phyloP scores from a whole-genome alignment of 305 asterid species.

The Rubia occidens region DNA sequence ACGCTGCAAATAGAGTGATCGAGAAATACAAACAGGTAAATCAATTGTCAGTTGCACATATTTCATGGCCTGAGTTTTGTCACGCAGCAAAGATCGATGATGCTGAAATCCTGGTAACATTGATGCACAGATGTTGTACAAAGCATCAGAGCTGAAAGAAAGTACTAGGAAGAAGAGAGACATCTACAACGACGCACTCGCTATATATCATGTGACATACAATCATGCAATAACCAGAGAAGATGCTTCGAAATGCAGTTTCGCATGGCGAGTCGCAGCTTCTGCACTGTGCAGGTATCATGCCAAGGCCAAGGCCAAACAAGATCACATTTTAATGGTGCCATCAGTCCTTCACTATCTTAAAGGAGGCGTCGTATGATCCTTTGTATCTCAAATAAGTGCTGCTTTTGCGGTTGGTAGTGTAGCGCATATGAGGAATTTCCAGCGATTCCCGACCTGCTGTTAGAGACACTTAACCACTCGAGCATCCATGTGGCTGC shows the following conservation, averaged over 20 bases:
- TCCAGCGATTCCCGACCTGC: too few relatives aligned
- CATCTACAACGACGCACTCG: constrained; percentile 55
- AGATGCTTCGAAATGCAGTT: constrained; percentile 33
- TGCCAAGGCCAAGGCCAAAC: constrained; percentile 11
- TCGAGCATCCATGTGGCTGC: too few relatives aligned
- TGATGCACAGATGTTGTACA: constrained; percentile 52
- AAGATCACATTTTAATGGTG: constrained; percentile 9
- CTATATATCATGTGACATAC: constrained; percentile 48
- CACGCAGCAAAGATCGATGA: too few relatives aligned
- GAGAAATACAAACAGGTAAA: constrained; percentile 57
- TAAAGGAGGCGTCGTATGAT: not conserved
- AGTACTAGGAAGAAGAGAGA: constrained; percentile 26
- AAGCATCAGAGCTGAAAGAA: constrained; percentile 45
- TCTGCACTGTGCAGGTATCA: constrained; percentile 27
- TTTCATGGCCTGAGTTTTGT: not conserved
- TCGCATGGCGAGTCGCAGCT: constrained; percentile 62
- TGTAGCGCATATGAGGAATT: too few relatives aligned
- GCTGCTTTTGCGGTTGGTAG: not conserved
- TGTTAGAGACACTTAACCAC: too few relatives aligned
- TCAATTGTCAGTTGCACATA: not conserved
- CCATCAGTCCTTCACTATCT: constrained; percentile 19
- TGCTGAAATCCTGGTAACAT: not conserved
- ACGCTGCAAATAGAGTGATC: constrained; percentile 42
- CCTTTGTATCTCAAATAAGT: not conserved
- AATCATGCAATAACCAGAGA: constrained; percentile 25